Evolutionary conservation across 2,329 filamentous ascomycete genomes (phyloP).

Genomic region (Colletotrichum graminicola): DNA sequence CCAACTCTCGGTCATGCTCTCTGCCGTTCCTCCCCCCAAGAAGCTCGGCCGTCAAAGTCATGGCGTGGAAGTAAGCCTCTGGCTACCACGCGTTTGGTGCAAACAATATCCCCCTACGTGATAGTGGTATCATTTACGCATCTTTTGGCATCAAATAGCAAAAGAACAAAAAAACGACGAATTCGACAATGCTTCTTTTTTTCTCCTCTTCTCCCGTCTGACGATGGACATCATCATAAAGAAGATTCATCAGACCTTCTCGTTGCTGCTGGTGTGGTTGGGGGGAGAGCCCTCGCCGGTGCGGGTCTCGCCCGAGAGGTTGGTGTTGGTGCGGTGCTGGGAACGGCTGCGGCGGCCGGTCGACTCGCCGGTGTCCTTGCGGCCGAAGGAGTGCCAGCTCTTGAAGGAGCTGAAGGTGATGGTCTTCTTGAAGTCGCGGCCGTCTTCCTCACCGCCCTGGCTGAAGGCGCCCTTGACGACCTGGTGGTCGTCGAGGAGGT

Average conservation of each 20-base stretch:
- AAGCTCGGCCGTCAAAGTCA: background rate
- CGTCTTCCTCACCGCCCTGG: conserved; percentile 62
- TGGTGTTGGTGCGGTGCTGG: conserved; percentile 38
- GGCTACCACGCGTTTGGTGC: conserved; percentile 19
- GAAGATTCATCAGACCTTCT: conserved; percentile 26
- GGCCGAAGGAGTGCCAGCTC: conserved; percentile 59
- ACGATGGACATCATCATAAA: background rate
- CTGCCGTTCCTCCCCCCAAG: background rate
- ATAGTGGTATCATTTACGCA: conserved; percentile 40
- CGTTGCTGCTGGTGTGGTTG: conserved; percentile 19
- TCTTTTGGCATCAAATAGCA: conserved; percentile 10
- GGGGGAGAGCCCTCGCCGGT: conserved; percentile 33
- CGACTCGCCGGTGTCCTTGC: conserved; percentile 57
- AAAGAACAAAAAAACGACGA: conserved; percentile 15
- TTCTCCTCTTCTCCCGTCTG: background rate
- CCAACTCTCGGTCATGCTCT: background rate
- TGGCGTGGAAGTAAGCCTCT: conserved; percentile 20
- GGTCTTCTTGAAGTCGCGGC: conserved; percentile 58
- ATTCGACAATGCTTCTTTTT: conserved; percentile 14
- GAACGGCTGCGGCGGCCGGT: conserved; percentile 38
- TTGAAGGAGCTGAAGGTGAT: conserved; percentile 66
- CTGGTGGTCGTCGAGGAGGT: conserved; percentile 64
- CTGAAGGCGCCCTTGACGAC: conserved; percentile 64
- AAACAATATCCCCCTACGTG: conserved; percentile 22
- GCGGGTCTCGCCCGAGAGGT: conserved; percentile 41